Evolutionary conservation across 2,329 filamentous ascomycete genomes (phyloP).

Genomic region (Daldinia eschscholtzii): DNA sequence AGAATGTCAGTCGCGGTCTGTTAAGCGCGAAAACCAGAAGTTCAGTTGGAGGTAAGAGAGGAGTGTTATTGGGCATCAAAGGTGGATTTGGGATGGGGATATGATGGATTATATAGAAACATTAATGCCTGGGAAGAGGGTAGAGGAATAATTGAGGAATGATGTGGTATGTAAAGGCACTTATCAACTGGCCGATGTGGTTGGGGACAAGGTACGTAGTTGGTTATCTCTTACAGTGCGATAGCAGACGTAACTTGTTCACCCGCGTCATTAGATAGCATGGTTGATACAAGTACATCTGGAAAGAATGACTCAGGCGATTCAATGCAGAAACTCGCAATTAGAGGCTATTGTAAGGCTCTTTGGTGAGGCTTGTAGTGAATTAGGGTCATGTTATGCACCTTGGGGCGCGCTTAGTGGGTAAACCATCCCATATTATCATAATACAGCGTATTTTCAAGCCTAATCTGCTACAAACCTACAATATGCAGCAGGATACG

Average conservation of each 20-base stretch:
- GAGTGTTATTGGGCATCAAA: background rate
- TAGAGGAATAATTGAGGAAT: background rate
- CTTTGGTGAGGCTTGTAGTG: background rate
- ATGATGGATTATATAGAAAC: background rate
- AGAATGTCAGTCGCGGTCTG: background rate
- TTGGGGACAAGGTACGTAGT: background rate
- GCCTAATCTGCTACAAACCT: background rate
- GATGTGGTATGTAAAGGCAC: background rate
- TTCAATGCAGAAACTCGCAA: background rate
- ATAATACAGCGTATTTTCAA: background rate
- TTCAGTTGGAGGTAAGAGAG: background rate
- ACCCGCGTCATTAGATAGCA: background rate
- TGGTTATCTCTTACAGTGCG: slow-evolving; percentile 2
- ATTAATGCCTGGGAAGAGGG: background rate
- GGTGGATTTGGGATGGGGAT: background rate
- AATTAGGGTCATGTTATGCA: background rate
- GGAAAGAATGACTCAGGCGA: background rate
- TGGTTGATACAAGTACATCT: background rate
- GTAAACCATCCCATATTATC: slow-evolving; percentile 8
- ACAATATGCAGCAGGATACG: background rate
- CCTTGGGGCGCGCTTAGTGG: background rate
- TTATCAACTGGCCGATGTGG: background rate
- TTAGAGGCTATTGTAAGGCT: background rate
- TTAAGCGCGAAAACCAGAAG: background rate
- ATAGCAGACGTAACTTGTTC: background rate